A percentile compares a stretch with the other conserved stretches of the same genome.
Conservation (phyloP, 2,329 filamentous ascomycete species). For the Stagonosporopsis chrysanthemi region DNA sequence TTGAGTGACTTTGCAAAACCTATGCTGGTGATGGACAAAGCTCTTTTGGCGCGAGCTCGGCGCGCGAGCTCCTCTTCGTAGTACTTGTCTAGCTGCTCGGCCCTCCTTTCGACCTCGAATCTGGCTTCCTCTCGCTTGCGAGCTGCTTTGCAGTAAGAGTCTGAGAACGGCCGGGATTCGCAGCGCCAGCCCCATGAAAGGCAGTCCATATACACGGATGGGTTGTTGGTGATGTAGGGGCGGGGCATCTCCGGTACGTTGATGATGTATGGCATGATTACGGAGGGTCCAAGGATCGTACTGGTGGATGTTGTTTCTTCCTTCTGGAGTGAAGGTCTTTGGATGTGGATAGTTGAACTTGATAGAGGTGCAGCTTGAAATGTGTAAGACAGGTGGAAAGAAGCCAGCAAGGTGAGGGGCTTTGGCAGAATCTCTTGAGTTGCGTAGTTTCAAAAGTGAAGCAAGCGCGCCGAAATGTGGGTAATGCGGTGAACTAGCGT, state of each 20-base stretch:
- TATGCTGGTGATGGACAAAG: conserved; percentile 10
- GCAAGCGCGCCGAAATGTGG: conserved; percentile 18
- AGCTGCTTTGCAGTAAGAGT: conserved; percentile 24
- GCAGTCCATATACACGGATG: conserved; percentile 31
- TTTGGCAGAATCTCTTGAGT: conserved; percentile 10
- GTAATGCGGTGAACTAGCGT: conserved; percentile 19
- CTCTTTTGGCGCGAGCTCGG: conserved; percentile 11
- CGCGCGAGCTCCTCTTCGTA: conserved; percentile 15
- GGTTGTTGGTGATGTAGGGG: conserved; percentile 31
- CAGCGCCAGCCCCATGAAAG: conserved; percentile 24
- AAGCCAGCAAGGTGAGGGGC: conserved; percentile 6
- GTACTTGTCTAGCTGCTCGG: conserved; percentile 24
- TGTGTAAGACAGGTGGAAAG: background rate
- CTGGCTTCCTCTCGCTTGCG: conserved; percentile 24
- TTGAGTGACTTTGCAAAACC: conserved; percentile 12
- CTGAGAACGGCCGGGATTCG: conserved; percentile 28
- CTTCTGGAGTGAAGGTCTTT: background rate
- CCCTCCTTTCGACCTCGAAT: conserved; percentile 21
- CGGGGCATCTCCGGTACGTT: conserved; percentile 22
- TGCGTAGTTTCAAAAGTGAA: conserved; percentile 12
- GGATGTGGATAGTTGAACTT: background rate
- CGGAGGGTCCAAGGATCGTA: background rate
- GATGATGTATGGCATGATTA: conserved; percentile 34
- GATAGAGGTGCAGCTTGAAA: background rate
- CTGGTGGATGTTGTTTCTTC: background rate